Conservation (phyloP, 2,329 filamentous ascomycete genomes). For the Fusarium sp. region DNA sequence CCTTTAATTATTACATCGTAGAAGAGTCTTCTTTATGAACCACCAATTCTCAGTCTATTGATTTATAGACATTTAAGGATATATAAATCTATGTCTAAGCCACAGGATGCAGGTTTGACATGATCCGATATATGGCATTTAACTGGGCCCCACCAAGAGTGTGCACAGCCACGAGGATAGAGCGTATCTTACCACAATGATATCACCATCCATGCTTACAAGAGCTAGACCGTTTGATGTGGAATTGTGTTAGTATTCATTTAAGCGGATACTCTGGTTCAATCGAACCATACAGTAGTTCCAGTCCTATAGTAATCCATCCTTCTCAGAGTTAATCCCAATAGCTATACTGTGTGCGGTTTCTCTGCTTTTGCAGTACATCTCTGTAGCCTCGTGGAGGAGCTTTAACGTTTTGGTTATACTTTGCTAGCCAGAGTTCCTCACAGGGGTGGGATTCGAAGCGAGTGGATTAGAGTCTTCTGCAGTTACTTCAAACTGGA, state of each 20-base stretch:
- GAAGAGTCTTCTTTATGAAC: background rate
- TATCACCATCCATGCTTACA: background rate
- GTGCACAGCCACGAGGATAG: conserved; percentile 5
- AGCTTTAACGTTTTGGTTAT: too few species aligned
- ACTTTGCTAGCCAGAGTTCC: too few species aligned
- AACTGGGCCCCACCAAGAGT: background rate
- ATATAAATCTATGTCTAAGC: background rate
- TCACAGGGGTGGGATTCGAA: too few species aligned
- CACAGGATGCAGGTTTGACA: background rate
- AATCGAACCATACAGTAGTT: background rate
- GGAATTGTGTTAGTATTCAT: conserved; percentile 1
- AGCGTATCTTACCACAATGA: background rate
- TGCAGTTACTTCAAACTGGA: too few species aligned
- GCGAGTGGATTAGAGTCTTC: too few species aligned
- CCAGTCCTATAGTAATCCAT: background rate
- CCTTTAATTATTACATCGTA: too few species aligned
- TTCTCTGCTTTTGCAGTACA: too few species aligned
- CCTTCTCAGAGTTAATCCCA: background rate
- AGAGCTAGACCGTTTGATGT: background rate
- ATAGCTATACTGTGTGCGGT: too few species aligned
- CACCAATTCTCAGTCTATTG: background rate
- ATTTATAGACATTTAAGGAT: background rate
- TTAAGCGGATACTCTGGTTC: background rate
- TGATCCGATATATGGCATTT: background rate
- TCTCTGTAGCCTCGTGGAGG: background rate